Percentiles rank a stretch among this genome's conserved stretches.
Evolutionary conservation across 345 rosid species (phyloP).

Genomic region (Camelina neglecta): DNA sequence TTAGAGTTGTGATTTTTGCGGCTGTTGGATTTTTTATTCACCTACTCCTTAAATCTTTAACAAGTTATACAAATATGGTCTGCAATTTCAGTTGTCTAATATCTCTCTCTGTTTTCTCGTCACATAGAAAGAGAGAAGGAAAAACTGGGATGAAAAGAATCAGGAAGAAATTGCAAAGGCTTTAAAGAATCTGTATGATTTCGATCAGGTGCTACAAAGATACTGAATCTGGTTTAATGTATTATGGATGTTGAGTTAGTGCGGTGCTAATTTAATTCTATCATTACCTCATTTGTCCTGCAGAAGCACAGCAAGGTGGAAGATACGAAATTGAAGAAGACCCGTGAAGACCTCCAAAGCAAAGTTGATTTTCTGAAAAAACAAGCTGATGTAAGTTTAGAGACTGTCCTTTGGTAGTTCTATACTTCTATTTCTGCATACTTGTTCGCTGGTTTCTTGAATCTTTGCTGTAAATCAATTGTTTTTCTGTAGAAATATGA

Average conservation of each 20-base stretch:
- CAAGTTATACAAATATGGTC: neutral
- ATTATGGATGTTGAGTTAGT: slow-evolving; percentile 20
- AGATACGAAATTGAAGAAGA: slow-evolving; percentile 72
- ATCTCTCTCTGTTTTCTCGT: slow-evolving; percentile 2
- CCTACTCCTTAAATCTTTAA: slow-evolving; percentile 18
- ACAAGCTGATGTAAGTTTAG: slow-evolving; percentile 78
- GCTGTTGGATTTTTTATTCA: neutral
- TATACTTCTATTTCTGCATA: slow-evolving; percentile 2
- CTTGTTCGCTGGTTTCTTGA: slow-evolving; percentile 23
- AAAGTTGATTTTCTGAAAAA: slow-evolving; percentile 76
- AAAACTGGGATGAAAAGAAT: slow-evolving; percentile 85
- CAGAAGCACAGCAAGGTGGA: slow-evolving; percentile 82
- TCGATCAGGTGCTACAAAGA: slow-evolving; percentile 66
- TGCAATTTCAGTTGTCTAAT: slow-evolving; percentile 10
- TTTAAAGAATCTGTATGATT: slow-evolving; percentile 73
- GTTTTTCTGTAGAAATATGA: slow-evolving; percentile 63
- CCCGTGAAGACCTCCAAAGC: slow-evolving; percentile 82
- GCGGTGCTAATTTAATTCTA: slow-evolving; percentile 15
- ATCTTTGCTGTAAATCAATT: slow-evolving; percentile 25
- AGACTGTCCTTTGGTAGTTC: slow-evolving; percentile 27
- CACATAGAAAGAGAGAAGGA: slow-evolving; percentile 77
- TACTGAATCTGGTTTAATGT: slow-evolving; percentile 26
- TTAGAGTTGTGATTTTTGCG: slow-evolving; percentile 11
- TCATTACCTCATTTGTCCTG: slow-evolving; percentile 34
- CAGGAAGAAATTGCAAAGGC: slow-evolving; percentile 89